Conservation (phyloP, 805 yeast genomes). For the Ogataea zsoltii region DNA sequence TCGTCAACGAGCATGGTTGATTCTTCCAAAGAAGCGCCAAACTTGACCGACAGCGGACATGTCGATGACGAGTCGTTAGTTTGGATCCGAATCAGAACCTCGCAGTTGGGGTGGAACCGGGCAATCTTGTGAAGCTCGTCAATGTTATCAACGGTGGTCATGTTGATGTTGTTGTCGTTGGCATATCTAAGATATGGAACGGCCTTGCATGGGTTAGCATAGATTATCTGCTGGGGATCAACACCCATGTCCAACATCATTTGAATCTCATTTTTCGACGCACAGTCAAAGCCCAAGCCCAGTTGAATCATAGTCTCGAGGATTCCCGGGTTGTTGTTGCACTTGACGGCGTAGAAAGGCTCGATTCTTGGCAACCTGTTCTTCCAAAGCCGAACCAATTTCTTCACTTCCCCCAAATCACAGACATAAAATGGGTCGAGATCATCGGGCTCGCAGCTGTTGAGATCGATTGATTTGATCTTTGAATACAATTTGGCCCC, state of each 20-base stretch:
- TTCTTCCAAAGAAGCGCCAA: conserved; percentile 70
- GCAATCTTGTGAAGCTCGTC: conserved; percentile 80
- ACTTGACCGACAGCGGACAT: conserved; percentile 84
- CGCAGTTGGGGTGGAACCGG: conserved; percentile 65
- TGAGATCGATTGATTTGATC: conserved; percentile 12
- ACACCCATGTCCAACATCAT: conserved; percentile 62
- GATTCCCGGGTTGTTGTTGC: conserved; percentile 74
- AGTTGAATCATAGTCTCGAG: conserved; percentile 54
- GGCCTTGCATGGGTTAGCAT: conserved; percentile 95
- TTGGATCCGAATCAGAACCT: conserved; percentile 73
- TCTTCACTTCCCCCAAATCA: conserved; percentile 71
- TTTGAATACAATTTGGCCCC: conserved; percentile 14
- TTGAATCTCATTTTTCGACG: conserved; percentile 82
- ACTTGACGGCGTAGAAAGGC: conserved; percentile 94
- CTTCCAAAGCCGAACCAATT: conserved; percentile 66
- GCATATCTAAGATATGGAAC: conserved; percentile 79
- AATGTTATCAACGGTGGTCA: conserved; percentile 87
- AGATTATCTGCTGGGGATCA: conserved; percentile 66
- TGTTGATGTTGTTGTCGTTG: conserved; percentile 48
- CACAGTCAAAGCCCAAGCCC: conserved; percentile 90
- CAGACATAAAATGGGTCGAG: conserved; percentile 89
- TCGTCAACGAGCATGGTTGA: conserved; percentile 56
- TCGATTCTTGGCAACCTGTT: conserved; percentile 65
- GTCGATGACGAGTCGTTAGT: conserved; percentile 89
- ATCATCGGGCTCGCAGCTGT: conserved; percentile 53